Percentiles rank a stretch among this genome's conserved stretches.
Conservation (phyloP, 371 early-diverging fungal species). For the Circinella umbellata region DNA sequence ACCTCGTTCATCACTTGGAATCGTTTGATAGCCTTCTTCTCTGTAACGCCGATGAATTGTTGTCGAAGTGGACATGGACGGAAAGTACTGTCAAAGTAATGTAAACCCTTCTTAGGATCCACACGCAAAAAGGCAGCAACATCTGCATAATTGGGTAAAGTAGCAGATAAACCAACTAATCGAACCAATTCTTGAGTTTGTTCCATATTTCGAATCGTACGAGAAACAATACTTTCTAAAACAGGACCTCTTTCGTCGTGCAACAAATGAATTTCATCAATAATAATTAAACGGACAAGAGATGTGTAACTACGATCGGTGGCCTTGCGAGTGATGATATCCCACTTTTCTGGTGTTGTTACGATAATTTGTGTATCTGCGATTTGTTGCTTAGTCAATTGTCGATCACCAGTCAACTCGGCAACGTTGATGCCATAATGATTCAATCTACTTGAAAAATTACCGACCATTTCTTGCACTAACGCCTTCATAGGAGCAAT, state of each 20-base stretch:
- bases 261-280: conserved; percentile 99
- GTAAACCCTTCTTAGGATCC: conserved; percentile 79
- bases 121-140: conserved; percentile 97
- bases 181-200: conserved; percentile 91
- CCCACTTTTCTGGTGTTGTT: conserved; percentile 99
- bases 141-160: conserved; percentile 98
- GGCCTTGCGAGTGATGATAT: conserved; percentile 97
- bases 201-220: conserved; percentile 92
- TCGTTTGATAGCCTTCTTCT: conserved; percentile 93
- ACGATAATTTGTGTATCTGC: conserved; percentile 97
- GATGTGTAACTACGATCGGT: conserved; percentile 92
- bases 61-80: conserved; percentile 96
- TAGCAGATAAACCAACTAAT: conserved; percentile 98
- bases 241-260: conserved; percentile 99
- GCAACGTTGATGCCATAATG: conserved; percentile 88
- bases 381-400: conserved; percentile 94
- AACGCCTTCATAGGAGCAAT: conserved; percentile 99
- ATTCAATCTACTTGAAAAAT: conserved; percentile 82
- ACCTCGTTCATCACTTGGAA: conserved; percentile 97
- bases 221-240: conserved; percentile 94
- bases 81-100: conserved; percentile 92
- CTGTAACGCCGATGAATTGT: conserved; percentile 94
- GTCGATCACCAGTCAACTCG: conserved; percentile 99
- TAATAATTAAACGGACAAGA: conserved; percentile 92
- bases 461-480: conserved; percentile 97